Evolutionary conservation across 345 rosid genomes (phyloP).

Genomic region (Gossypium herbaceum): DNA sequence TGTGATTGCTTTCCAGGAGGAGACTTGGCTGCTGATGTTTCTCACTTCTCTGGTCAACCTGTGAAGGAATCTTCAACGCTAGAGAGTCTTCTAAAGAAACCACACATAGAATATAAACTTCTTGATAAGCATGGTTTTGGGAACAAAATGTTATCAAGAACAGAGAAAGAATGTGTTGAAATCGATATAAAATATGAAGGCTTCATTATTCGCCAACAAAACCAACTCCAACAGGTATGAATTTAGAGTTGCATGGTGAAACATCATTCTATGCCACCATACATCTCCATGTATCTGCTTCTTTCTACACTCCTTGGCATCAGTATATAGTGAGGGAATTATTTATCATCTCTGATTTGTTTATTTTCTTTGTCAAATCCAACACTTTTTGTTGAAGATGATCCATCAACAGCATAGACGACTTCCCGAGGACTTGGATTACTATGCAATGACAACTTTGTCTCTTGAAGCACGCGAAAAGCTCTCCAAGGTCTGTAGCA

Average conservation of each 20-base stretch:
- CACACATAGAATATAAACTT: conserved; percentile 71
- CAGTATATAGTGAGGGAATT: neutral
- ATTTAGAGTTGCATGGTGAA: conserved; percentile 2
- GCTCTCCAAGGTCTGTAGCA: conserved; percentile 73
- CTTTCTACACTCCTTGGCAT: neutral
- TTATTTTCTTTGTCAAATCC: conserved; percentile 1
- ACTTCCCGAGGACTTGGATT: conserved; percentile 86
- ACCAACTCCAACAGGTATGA: conserved; percentile 77
- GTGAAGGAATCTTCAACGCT: conserved; percentile 75
- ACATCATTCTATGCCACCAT: neutral
- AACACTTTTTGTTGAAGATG: conserved; percentile 47
- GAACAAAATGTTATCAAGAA: conserved; percentile 51
- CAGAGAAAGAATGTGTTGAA: conserved; percentile 86
- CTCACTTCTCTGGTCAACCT: conserved; percentile 70
- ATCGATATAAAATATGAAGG: conserved; percentile 93
- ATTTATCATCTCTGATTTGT: neutral
- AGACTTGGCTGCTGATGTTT: conserved; percentile 75
- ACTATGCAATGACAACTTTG: conserved; percentile 73
- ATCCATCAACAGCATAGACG: conserved; percentile 73
- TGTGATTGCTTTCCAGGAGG: conserved; percentile 46
- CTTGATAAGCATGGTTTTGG: conserved; percentile 88
- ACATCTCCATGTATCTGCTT: neutral
- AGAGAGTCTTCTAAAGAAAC: conserved; percentile 89
- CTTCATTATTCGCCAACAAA: conserved; percentile 78
- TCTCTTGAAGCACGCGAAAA: conserved; percentile 94